Percentiles rank a stretch among this genome's conserved stretches.
Evolutionary conservation across 441 rosid species (phyloP).

Genomic region (Populus tomentosa): DNA sequence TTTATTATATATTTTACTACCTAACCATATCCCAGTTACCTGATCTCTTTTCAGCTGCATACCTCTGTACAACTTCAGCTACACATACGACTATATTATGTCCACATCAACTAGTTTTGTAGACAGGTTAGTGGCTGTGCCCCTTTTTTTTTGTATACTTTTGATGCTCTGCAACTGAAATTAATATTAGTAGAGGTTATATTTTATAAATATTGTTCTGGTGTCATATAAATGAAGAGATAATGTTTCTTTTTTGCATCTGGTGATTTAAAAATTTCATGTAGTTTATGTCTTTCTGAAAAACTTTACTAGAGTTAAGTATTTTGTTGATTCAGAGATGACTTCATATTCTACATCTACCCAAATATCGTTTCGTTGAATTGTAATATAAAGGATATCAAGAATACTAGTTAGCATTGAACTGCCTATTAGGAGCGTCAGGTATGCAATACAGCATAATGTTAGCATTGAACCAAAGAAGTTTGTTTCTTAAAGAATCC

Average conservation of each 20-base stretch:
- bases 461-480: background rate
- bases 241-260: background rate
- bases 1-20: constrained; percentile 13
- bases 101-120: constrained; percentile 86
- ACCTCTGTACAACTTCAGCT: constrained; percentile 93
- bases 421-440: background rate
- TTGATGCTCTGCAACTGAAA: background rate
- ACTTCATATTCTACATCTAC: background rate
- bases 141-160: background rate
- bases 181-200: background rate
- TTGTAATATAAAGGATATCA: constrained; percentile 1
- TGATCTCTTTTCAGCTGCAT: constrained; percentile 82
- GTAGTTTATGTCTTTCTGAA: background rate
- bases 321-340: background rate
- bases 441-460: background rate
- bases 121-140: constrained; percentile 67
- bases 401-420: background rate
- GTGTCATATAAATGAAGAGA: background rate
- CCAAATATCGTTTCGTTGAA: background rate
- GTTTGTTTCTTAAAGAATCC: background rate
- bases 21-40: constrained; percentile 38
- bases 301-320: background rate
- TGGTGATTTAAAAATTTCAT: background rate
- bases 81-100: constrained; percentile 84
- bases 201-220: background rate